Base-by-base conservation (phyloP, 257 asterid genomes). In the Ocimum tenuiflorum region DNA sequence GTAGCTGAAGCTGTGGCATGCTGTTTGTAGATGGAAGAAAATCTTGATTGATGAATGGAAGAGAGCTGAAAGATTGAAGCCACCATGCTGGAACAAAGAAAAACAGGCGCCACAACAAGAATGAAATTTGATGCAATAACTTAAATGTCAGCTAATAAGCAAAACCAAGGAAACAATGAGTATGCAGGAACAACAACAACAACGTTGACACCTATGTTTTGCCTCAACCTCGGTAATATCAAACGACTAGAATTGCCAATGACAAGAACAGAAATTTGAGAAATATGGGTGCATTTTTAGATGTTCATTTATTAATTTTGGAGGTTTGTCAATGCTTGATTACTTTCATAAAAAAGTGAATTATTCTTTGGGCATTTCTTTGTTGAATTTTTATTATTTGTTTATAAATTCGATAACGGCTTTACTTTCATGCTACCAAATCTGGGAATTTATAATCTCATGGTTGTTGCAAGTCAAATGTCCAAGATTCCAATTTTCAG, bases 1-100 rank as follows among this genome's bases (percentile, higher is more conserved):
- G 43, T 15, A 36, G 55, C 33, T 60, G 73, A 33, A 3, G 42
- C 45, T 73, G 38, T 63, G 47, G 27, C 43, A 8, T 62, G 59
- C 8, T 50, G 67, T 39, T 54, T 68, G 63, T 54, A 56, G 14
- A 61, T 50, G 49, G 73, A 54, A 36, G 72, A 53, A 60, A 58
- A n/a, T 61, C 70, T 74, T 60, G 82, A 77, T 57, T 23, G 71
- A 42, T 79, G 84, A 51, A 69, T 8, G 59, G 55, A 69, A 47
- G 77, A 56, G 23, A 69, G 60, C 10, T 52, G 77, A 20, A 52
- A 67, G 48, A 83, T 54, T 29, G 85, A 76, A 73, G 84, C 82
- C 88, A 83, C 82, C 88, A 83, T 80, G 22, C 12, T 62, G 24
- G 54, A 13, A 39, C 11, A 48, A 47, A 46, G 20, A 31, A 60